These are phyloP conservation scores for Globisporangium radiosum DNA, from an alignment of 352 stramenopile genomes.

Conservation along the genomic window DNA sequence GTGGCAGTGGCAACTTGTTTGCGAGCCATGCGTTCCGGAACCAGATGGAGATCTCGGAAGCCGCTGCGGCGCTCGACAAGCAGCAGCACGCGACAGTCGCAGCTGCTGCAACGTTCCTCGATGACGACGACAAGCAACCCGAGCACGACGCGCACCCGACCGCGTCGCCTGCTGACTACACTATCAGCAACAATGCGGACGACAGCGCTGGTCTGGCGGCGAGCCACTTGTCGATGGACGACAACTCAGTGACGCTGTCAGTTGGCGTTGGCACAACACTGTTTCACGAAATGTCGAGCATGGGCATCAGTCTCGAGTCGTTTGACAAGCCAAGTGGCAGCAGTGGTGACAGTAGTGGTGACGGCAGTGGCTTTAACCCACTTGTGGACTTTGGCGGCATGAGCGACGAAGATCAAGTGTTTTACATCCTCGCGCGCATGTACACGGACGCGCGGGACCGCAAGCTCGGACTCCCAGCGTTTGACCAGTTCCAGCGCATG, in stretches of 20 bases:
- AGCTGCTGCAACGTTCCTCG: too few species aligned
- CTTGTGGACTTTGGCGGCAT: constrained; percentile 40
- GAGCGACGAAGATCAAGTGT: constrained; percentile 69
- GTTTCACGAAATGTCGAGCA: constrained; percentile 74
- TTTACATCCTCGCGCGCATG: constrained; percentile 76
- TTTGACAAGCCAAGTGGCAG: constrained; percentile 31
- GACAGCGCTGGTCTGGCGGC: not conserved
- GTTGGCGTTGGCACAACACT: constrained; percentile 39
- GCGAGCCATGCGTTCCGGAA: constrained; percentile 65
- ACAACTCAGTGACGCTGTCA: constrained; percentile 12
- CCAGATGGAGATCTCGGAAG: constrained; percentile 52
- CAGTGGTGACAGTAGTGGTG: too few species aligned
- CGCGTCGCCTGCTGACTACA: constrained; percentile 8
- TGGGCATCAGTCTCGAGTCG: constrained; percentile 61
- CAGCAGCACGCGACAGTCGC: constrained; percentile 9
- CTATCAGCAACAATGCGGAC: not conserved
- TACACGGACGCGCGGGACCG: constrained; percentile 58
- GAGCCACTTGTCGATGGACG: constrained; percentile 9
- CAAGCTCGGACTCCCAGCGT: constrained; percentile 75
- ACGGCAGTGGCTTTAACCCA: constrained; percentile 11
- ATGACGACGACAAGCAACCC: not conserved
- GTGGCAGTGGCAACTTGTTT: constrained; percentile 44
- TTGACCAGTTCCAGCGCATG: constrained; percentile 80
- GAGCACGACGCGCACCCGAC: constrained; percentile 22
- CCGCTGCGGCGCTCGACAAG: constrained; percentile 10